A percentile compares a stretch with the other conserved stretches of the same genome.
Evolutionary conservation across 2,329 filamentous ascomycete species (phyloP).

Genomic region (Didymella keratinophila): DNA sequence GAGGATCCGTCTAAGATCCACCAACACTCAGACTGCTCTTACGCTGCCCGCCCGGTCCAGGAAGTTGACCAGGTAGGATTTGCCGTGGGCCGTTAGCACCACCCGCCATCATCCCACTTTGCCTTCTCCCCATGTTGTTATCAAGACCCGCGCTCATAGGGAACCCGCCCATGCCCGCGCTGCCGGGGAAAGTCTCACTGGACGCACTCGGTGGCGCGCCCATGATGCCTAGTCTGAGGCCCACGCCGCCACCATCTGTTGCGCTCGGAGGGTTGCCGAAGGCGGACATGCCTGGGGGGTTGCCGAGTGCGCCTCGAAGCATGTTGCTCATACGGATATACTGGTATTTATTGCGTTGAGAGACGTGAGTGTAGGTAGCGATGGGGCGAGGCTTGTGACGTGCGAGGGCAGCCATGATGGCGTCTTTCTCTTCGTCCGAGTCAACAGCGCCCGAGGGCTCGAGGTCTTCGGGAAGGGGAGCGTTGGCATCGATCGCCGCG

Average conservation of each 20-base stretch:
- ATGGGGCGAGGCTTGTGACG: slow-evolving; percentile 81
- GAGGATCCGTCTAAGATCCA: slow-evolving; percentile 12
- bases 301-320: slow-evolving; percentile 65
- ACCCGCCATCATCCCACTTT: slow-evolving; percentile 39
- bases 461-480: slow-evolving; percentile 83
- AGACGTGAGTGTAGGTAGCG: slow-evolving; percentile 66
- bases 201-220: slow-evolving; percentile 43
- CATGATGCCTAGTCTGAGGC: slow-evolving; percentile 44
- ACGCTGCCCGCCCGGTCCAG: slow-evolving; percentile 40
- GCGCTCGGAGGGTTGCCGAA: slow-evolving; percentile 33
- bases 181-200: slow-evolving; percentile 42
- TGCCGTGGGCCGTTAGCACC: slow-evolving; percentile 37
- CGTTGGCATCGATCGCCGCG: slow-evolving; percentile 92
- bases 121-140: slow-evolving; percentile 32
- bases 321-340: slow-evolving; percentile 70
- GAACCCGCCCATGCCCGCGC: slow-evolving; percentile 39
- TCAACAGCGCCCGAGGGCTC: slow-evolving; percentile 78
- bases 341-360: slow-evolving; percentile 64
- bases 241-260: slow-evolving; percentile 32
- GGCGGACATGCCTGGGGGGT: slow-evolving; percentile 44
- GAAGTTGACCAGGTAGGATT: slow-evolving; percentile 50
- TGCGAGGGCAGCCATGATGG: slow-evolving; percentile 80
- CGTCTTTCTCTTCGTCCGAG: slow-evolving; percentile 90
- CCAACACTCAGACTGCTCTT: slow-evolving; percentile 45
- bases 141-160: slow-evolving; percentile 46